Evolutionary conservation across 2,329 filamentous ascomycete genomes (phyloP).

Genomic region (Cercospora nicotianae): DNA sequence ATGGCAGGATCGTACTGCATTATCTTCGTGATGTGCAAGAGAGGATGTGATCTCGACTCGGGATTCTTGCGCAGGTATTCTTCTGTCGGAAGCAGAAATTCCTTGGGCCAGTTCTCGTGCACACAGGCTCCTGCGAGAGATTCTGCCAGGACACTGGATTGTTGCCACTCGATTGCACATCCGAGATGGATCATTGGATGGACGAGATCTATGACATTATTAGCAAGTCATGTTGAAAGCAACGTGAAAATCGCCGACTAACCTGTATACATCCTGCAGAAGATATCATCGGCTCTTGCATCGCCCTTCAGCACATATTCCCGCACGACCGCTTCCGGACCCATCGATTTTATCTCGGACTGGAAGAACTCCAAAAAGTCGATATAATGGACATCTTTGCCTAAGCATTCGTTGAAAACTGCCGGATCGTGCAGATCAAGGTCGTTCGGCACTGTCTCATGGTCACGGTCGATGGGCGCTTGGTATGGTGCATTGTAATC

Average conservation of each 20-base stretch:
- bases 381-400: background rate
- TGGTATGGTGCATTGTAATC: constrained; percentile 12
- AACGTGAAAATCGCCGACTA: background rate
- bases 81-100: constrained; percentile 4
- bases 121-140: constrained; percentile 10
- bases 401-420: background rate
- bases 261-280: constrained; percentile 1
- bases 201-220: background rate
- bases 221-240: background rate
- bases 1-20: constrained; percentile 6
- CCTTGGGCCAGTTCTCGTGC: constrained; percentile 10
- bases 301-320: constrained; percentile 12
- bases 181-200: constrained; percentile 14
- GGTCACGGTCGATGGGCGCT: constrained; percentile 8
- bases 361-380: constrained; percentile 8
- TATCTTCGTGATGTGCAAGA: background rate
- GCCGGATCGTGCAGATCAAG: background rate
- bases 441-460: background rate
- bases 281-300: background rate
- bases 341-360: background rate
- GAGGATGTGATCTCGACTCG: background rate
- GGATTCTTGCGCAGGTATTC: constrained; percentile 1
- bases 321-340: background rate
- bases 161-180: constrained; percentile 5
- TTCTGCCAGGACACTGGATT: constrained; percentile 7